A percentile compares a stretch with the other conserved stretches of the same genome.
phyloP scores from a whole-genome alignment of 2,329 filamentous ascomycete species.

The Rosellinia necatrix region DNA sequence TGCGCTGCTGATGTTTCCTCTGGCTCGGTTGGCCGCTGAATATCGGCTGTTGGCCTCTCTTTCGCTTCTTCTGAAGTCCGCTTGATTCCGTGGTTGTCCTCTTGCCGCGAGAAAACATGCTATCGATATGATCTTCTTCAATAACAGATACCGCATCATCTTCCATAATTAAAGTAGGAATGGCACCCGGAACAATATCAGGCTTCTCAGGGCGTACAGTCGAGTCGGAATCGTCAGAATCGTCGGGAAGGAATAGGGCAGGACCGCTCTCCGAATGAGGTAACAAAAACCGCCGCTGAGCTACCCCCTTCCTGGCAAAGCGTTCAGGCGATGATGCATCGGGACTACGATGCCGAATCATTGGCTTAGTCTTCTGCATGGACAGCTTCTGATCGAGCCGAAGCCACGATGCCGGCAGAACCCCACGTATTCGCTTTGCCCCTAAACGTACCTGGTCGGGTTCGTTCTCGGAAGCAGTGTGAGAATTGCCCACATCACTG shows the following conservation, averaged over 20 bases:
- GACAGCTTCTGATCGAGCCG: conserved; percentile 58
- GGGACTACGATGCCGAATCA: conserved; percentile 38
- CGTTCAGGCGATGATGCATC: conserved; percentile 46
- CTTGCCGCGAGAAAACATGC: conserved; percentile 53
- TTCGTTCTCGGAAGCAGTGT: conserved; percentile 47
- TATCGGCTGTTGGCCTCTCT: conserved; percentile 39
- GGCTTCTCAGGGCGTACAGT: conserved; percentile 31
- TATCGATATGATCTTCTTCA: conserved; percentile 58
- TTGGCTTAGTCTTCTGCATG: conserved; percentile 40
- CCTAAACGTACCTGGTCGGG: conserved; percentile 35
- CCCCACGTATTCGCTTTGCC: conserved; percentile 58
- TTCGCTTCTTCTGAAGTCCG: conserved; percentile 38
- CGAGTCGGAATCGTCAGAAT: conserved; percentile 49
- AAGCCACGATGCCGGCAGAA: conserved; percentile 70
- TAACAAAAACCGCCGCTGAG: conserved; percentile 48
- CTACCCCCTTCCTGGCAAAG: conserved; percentile 53
- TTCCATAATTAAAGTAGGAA: conserved; percentile 32
- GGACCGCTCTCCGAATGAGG: conserved; percentile 38
- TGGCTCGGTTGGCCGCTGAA: conserved; percentile 37
- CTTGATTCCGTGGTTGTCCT: conserved; percentile 41
- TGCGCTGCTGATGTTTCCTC: conserved; percentile 39
- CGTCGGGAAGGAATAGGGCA: conserved; percentile 49
- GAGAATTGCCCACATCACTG: conserved; percentile 12
- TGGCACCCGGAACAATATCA: conserved; percentile 8
- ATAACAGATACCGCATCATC: conserved; percentile 48